Conservation (phyloP, 1,284 basidiomycete species). For the Pascua sp. region DNA sequence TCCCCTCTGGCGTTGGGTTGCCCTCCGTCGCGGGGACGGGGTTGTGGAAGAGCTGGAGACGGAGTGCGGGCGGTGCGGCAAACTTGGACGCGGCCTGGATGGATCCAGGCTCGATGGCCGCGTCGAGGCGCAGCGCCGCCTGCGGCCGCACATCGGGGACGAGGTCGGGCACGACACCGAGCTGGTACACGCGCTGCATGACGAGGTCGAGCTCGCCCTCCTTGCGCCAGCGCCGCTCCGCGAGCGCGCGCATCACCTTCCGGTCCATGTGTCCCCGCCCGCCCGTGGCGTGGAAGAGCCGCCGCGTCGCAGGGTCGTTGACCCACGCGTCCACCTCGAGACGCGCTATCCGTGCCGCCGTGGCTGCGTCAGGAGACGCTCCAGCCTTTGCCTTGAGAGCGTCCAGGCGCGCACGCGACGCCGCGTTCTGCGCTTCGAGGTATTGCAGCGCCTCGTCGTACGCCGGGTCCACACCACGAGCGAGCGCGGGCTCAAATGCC, state of each 20-base stretch:
- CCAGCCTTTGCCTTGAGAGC: conserved; percentile 6
- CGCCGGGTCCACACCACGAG: conserved; percentile 36
- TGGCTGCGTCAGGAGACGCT: conserved; percentile 8
- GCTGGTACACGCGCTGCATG: conserved; percentile 87
- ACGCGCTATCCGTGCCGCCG: conserved; percentile 22
- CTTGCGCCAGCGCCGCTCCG: conserved; percentile 80
- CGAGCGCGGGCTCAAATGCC: conserved; percentile 38
- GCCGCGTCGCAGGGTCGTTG: conserved; percentile 41
- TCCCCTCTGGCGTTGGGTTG: conserved; percentile 54
- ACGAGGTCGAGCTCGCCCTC: conserved; percentile 78
- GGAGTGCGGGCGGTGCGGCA: conserved; percentile 15
- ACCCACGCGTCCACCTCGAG: conserved; percentile 40
- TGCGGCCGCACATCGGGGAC: conserved; percentile 68
- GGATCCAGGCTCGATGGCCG: conserved; percentile 66
- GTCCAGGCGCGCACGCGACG: conserved; percentile 1
- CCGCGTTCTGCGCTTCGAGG: conserved; percentile 19
- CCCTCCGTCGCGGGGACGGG: conserved; percentile 56
- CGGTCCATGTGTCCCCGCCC: conserved; percentile 50
- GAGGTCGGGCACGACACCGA: conserved; percentile 85
- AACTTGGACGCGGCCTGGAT: conserved; percentile 61
- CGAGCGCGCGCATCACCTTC: conserved; percentile 70
- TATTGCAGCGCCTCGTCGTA: conserved; percentile 46
- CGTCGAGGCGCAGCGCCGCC: conserved; percentile 34
- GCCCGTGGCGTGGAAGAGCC: conserved; percentile 34
- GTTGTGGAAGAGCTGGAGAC: conserved; percentile 31